phyloP scores from a whole-genome alignment of 352 stramenopile species.

The Aphanomyces astaci region DNA sequence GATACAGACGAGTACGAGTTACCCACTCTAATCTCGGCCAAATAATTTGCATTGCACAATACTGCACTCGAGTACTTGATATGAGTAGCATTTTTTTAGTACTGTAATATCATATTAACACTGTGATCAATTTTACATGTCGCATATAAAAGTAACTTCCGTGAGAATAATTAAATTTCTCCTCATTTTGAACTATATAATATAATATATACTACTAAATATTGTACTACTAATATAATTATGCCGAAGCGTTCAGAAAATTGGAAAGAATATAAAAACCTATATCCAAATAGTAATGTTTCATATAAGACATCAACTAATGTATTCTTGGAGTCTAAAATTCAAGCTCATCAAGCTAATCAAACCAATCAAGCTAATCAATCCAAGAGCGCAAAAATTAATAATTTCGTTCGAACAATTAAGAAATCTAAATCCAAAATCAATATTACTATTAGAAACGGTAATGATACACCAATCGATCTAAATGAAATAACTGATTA shows the following conservation, averaged over 20 bases:
- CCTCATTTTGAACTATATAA: constrained; percentile 78
- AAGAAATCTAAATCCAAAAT: background rate
- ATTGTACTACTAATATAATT: constrained; percentile 22
- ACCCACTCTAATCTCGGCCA: background rate
- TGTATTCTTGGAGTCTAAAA: background rate
- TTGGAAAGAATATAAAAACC: constrained; percentile 41
- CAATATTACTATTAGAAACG: constrained; percentile 10
- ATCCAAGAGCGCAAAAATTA: background rate
- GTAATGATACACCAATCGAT: constrained; percentile 4
- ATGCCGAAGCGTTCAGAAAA: constrained; percentile 86
- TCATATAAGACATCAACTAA: constrained; percentile 30
- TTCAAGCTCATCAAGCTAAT: background rate
- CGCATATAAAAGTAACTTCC: constrained; percentile 1
- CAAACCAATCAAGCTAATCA: constrained; percentile 3
- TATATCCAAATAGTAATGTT: constrained; percentile 42
- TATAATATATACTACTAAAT: background rate
- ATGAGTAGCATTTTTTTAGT: background rate
- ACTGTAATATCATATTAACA: constrained; percentile 16
- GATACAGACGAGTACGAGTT: background rate
- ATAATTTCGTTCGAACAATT: constrained; percentile 5
- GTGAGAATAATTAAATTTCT: constrained; percentile 75
- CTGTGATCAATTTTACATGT: background rate
- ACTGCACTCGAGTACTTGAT: background rate
- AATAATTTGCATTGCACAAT: background rate
- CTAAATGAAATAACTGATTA: background rate